phyloP scores from a whole-genome alignment of 83 land plant species.

The Picea abies region DNA sequence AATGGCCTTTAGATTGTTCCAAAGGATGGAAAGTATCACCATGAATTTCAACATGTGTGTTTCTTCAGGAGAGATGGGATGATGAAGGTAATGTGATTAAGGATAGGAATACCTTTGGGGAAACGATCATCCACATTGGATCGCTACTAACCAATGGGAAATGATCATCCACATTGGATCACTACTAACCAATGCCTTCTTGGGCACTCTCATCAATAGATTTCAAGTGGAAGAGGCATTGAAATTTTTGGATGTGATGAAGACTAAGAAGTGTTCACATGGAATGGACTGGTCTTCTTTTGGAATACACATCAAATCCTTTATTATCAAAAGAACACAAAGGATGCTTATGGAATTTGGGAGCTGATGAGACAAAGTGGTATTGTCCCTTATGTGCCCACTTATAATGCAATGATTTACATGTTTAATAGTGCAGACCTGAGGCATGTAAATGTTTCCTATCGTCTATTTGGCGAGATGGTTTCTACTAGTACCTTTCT shows the following conservation, averaged over 20 bases:
- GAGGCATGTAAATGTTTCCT: neutral
- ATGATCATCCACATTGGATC: constrained; percentile 46
- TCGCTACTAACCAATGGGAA: constrained; percentile 36
- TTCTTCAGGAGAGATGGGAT: constrained; percentile 34
- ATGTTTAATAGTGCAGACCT: neutral
- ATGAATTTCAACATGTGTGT: constrained; percentile 35
- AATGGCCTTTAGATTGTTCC: constrained; percentile 23
- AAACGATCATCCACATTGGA: constrained; percentile 40
- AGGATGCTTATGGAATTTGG: constrained; percentile 15
- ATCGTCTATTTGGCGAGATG: no score
- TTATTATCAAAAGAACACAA: neutral
- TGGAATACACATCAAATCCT: neutral
- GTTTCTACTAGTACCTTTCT: no score
- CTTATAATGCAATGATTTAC: constrained; percentile 22
- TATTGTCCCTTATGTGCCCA: neutral
- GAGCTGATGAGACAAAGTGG: constrained; percentile 6
- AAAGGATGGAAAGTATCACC: constrained; percentile 18
- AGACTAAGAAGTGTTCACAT: neutral
- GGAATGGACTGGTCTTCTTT: constrained; percentile 10
- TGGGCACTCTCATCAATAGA: constrained; percentile 24
- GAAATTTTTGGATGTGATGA: constrained; percentile 1
- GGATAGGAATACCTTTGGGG: constrained; percentile 30
- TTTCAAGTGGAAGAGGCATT: constrained; percentile 29
- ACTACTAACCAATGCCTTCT: constrained; percentile 45
- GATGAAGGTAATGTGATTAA: neutral